Conservation (phyloP, 306 rosid species). For the Pyrus communis region DNA sequence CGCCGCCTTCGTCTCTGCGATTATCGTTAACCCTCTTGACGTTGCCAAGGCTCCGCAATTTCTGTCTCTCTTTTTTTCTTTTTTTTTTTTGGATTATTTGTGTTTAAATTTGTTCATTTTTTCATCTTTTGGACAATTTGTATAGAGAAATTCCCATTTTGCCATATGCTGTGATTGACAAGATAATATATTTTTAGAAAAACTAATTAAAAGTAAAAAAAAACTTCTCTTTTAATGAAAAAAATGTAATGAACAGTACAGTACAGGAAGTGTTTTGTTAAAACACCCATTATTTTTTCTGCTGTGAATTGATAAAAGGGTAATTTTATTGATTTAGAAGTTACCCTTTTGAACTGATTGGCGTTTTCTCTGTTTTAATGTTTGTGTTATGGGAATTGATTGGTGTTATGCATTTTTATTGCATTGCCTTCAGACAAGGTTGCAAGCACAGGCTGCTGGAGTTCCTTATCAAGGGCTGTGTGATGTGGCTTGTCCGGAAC, state of each 20-base stretch:
- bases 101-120: background rate
- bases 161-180: background rate
- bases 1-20: slow-evolving; percentile 75
- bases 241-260: no score
- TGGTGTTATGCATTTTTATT: slow-evolving; percentile 5
- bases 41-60: slow-evolving; percentile 59
- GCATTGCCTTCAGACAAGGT: slow-evolving; percentile 60
- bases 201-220: no score
- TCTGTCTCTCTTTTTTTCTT: background rate
- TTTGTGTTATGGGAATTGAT: slow-evolving; percentile 1
- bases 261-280: no score
- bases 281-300: background rate
- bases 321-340: background rate
- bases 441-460: slow-evolving; percentile 97
- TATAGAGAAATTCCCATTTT: background rate
- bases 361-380: background rate
- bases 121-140: background rate
- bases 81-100: background rate
- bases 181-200: background rate
- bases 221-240: no score
- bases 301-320: background rate
- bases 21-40: slow-evolving; percentile 85
- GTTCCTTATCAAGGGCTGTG: slow-evolving; percentile 59
- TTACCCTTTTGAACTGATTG: background rate
- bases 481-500: slow-evolving; percentile 31